Evolutionary conservation across 2,329 filamentous ascomycete species (phyloP).

Genomic region (Nigrograna mackinnonii): DNA sequence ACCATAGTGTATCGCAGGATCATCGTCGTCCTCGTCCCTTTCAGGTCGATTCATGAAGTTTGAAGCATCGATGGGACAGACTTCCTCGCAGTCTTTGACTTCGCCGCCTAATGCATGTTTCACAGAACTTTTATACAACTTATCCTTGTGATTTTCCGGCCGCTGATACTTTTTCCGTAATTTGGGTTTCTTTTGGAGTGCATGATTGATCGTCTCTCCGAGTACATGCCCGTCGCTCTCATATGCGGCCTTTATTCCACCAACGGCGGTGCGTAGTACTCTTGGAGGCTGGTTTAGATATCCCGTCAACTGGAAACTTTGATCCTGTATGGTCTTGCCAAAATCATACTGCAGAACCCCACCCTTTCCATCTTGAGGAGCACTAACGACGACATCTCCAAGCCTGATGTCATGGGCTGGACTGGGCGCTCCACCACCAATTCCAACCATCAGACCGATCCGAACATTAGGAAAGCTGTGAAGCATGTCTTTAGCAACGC

Average conservation of each 20-base stretch:
- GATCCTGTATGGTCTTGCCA: neutral
- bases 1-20: neutral
- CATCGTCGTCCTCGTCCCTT: neutral
- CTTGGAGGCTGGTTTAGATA: neutral
- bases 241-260: neutral
- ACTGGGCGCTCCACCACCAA: slow-evolving; percentile 1
- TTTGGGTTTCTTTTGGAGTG: neutral
- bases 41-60: too few species aligned
- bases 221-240: neutral
- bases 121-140: neutral
- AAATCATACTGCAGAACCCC: neutral
- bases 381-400: slow-evolving; percentile 1
- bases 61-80: too few species aligned
- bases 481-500: slow-evolving; percentile 1
- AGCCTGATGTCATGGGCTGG: neutral
- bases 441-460: slow-evolving; percentile 1
- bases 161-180: neutral
- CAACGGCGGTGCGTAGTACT: slow-evolving; percentile 1
- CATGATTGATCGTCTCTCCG: neutral
- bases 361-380: slow-evolving; percentile 1
- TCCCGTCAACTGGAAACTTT: neutral
- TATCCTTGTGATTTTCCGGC: neutral
- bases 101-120: neutral
- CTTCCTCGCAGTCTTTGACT: neutral
- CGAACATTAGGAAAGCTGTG: slow-evolving; percentile 2